These are phyloP conservation scores for Solanum chacoense DNA, from an alignment of 305 asterid species.

Conservation along the genomic window DNA sequence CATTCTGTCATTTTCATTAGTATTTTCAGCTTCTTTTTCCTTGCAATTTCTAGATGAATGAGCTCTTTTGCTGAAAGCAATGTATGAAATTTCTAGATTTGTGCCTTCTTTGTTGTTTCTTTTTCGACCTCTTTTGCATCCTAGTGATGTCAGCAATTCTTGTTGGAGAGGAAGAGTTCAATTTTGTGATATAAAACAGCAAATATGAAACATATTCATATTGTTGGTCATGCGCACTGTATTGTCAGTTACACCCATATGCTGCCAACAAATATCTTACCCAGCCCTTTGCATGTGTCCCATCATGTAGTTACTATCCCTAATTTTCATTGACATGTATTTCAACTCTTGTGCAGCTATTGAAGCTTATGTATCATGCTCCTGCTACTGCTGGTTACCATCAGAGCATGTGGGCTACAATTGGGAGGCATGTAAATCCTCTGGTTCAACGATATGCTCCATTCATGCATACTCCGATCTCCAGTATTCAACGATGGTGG, in stretches of 20 bases:
- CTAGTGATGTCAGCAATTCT: not conserved
- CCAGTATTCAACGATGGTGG: conserved; percentile 73
- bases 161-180: not conserved
- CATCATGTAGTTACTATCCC: not conserved
- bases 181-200: not conserved
- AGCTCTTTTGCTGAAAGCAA: not conserved
- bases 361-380: conserved; percentile 88
- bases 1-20: conserved; percentile 1
- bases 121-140: not conserved
- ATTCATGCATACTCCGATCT: conserved; percentile 55
- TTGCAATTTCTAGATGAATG: not conserved
- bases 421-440: conserved; percentile 54
- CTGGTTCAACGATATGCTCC: conserved; percentile 62
- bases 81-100: not conserved
- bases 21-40: not conserved
- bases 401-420: conserved; percentile 79
- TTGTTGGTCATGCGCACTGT: not conserved
- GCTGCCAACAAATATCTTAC: not conserved
- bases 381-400: conserved; percentile 81
- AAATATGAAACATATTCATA: not conserved
- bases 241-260: not conserved
- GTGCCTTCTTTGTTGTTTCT: not conserved
- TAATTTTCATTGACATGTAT: not conserved
- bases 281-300: not conserved
- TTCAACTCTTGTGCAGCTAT: conserved; percentile 37